Conservation (phyloP, 169 alveolate species). For the Fabrea salina region DNA sequence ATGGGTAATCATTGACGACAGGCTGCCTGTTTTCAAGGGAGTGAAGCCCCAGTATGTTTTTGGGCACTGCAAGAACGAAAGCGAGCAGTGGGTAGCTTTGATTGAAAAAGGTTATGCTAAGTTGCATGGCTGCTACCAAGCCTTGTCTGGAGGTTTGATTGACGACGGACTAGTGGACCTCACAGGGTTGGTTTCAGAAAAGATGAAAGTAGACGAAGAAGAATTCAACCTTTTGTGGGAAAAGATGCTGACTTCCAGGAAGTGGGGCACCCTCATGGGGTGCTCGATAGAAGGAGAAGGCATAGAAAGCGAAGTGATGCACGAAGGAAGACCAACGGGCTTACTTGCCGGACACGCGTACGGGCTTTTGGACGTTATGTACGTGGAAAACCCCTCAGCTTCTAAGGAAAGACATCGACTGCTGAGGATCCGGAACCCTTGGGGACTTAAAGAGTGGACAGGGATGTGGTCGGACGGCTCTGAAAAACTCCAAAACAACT, state of each 20-base stretch:
- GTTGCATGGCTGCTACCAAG: slow-evolving; percentile 72
- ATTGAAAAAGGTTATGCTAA: slow-evolving; percentile 89
- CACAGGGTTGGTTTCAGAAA: slow-evolving; percentile 63
- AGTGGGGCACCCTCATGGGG: slow-evolving; percentile 76
- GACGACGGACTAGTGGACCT: slow-evolving; percentile 79
- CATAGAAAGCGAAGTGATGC: slow-evolving; percentile 47
- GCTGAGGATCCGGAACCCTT: slow-evolving; percentile 82
- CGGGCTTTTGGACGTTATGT: slow-evolving; percentile 48
- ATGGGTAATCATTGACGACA: slow-evolving; percentile 80
- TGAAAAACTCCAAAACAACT: slow-evolving; percentile 47
- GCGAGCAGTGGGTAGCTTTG: slow-evolving; percentile 83
- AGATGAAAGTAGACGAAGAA: slow-evolving; percentile 30
- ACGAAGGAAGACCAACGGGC: slow-evolving; percentile 60
- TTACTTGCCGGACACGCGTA: slow-evolving; percentile 74
- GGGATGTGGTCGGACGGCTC: slow-evolving; percentile 81
- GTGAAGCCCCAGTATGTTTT: slow-evolving; percentile 56
- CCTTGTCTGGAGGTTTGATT: slow-evolving; percentile 80
- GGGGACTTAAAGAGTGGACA: slow-evolving; percentile 87
- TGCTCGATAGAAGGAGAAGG: slow-evolving; percentile 38
- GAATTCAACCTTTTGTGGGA: neutral
- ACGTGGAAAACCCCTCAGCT: slow-evolving; percentile 31
- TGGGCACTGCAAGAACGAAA: slow-evolving; percentile 65
- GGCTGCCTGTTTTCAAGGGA: slow-evolving; percentile 59
- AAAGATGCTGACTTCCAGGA: slow-evolving; percentile 55
- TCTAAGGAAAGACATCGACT: slow-evolving; percentile 57